Base-by-base conservation (phyloP, 2,329 filamentous ascomycete species). In the Claviceps monticola region DNA sequence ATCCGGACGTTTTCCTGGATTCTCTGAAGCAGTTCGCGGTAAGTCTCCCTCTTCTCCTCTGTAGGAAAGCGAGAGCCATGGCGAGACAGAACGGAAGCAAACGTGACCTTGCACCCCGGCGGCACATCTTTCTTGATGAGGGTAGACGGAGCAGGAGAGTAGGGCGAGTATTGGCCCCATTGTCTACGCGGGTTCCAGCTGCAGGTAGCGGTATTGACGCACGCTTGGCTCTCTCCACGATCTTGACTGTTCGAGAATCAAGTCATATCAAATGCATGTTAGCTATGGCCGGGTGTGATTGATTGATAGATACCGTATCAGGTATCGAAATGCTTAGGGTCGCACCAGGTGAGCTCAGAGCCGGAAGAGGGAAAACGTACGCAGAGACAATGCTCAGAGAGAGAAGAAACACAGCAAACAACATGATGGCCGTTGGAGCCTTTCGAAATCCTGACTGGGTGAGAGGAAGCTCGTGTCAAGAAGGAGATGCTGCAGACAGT, bases 101-200 rank as follows among this genome's bases (percentile, higher is more conserved):
- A 91, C 2, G 83, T 91, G 58, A 91, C 70, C 13, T 77, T 70
- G 68, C 90, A 96, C 17, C 72, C 73, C 1, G 71, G 58, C 0
- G 88, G 89, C 1, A 84, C 69, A 6, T 72, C 71, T 7, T 74
- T 59, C n/a, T 79, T 71, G 49, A 88, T 78, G 2, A 78, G 38
- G 14, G 41, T 71, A 1, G 84, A 88, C 7, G 82, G 76, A 0
- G 90, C 83, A 1, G 83, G 76, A 67, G 86, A 95, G 69, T 82
- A 94, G 2, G 89, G 87, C n/a, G 88, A 85, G 66, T 95, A 95
- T 64, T 91, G 88, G 52, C 89, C 90, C 88, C 88, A 95, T 51
- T 73, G 76, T 57, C 81, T 84, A 1, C 81, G 79, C 45, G 83
- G 75, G 38, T 75, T 64, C 4, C 76, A 66, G 47, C 74, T 72